Percentiles rank a stretch among this genome's conserved stretches.
Conservation (phyloP, 306 rosid species). For the Dicorynia guianensis region DNA sequence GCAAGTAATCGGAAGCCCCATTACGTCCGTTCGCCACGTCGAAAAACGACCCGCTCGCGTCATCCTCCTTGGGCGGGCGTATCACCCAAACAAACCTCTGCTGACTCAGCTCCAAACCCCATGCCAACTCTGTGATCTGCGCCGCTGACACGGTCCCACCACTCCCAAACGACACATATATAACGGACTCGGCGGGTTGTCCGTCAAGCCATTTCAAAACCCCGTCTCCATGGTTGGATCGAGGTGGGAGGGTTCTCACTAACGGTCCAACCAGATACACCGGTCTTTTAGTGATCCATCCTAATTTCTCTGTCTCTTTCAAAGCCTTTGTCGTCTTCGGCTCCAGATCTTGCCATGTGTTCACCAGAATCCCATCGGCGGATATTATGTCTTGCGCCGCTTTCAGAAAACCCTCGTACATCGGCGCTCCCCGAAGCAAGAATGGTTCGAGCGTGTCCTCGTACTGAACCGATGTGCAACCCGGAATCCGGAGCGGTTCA, state of each 20-base stretch:
- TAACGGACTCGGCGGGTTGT: slow-evolving; percentile 48
- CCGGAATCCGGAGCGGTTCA: slow-evolving; percentile 46
- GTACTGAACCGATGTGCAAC: slow-evolving; percentile 44
- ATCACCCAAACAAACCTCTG: slow-evolving; percentile 60
- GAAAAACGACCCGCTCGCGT: slow-evolving; percentile 14
- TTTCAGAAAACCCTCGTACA: slow-evolving; percentile 11
- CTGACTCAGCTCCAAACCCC: slow-evolving; percentile 57
- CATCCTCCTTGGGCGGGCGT: slow-evolving; percentile 30
- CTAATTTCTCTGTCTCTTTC: slow-evolving; percentile 28
- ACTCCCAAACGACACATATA: slow-evolving; percentile 57
- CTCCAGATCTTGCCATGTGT: slow-evolving; percentile 68
- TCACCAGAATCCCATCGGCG: slow-evolving; percentile 61
- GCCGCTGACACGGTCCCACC: slow-evolving; percentile 48
- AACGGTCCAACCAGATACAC: slow-evolving; percentile 72
- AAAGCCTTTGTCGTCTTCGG: slow-evolving; percentile 29
- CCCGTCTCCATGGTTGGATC: background rate
- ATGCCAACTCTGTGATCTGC: slow-evolving; percentile 51
- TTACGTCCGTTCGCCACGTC: background rate
- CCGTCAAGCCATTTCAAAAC: slow-evolving; percentile 47
- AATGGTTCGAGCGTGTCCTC: slow-evolving; percentile 52
- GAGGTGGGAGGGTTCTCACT: slow-evolving; percentile 9
- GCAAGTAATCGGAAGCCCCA: slow-evolving; percentile 30
- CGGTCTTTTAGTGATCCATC: slow-evolving; percentile 24
- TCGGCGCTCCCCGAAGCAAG: slow-evolving; percentile 32
- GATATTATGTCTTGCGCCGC: background rate